A percentile compares a stretch with the other conserved stretches of the same genome.
Evolutionary conservation across 1,284 basidiomycete genomes (phyloP).

Genomic region (Cutaneotrichosporon daszewskae): DNA sequence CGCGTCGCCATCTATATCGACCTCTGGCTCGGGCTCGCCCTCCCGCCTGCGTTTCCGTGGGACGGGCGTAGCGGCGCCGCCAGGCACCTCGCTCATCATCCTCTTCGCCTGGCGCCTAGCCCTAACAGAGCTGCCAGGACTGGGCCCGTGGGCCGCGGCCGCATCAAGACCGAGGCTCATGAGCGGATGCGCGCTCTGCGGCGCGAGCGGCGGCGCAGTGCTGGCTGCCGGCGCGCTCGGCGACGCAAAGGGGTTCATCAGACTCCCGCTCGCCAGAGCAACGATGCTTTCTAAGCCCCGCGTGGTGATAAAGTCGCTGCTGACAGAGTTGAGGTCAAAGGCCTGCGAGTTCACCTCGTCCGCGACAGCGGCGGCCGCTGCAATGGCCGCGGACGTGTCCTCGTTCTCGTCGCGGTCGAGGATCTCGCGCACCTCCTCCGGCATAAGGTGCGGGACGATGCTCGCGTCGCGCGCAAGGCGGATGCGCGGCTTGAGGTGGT

Average conservation of each 20-base stretch:
- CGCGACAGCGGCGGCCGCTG: constrained; percentile 5
- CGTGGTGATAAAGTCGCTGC: constrained; percentile 12
- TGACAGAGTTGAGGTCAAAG: constrained; percentile 18
- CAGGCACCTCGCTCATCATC: constrained; percentile 28
- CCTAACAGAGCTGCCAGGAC: constrained; percentile 27
- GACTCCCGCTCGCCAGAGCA: constrained; percentile 12
- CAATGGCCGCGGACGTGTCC: constrained; percentile 8
- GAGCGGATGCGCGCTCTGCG: constrained; percentile 4
- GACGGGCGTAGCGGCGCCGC: constrained; percentile 40
- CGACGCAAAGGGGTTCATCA: constrained; percentile 15
- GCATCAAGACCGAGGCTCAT: constrained; percentile 8
- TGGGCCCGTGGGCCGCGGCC: constrained; percentile 2
- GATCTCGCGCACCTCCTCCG: constrained; percentile 28
- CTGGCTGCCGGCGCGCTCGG: not conserved
- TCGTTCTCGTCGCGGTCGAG: constrained; percentile 13
- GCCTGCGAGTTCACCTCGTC: constrained; percentile 8
- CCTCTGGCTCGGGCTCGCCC: constrained; percentile 1
- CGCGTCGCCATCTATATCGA: constrained; percentile 14
- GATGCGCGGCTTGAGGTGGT: constrained; percentile 22
- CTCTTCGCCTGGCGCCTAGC: constrained; percentile 38
- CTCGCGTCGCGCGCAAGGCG: constrained; percentile 17
- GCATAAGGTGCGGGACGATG: constrained; percentile 13
- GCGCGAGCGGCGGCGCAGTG: not conserved
- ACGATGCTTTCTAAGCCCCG: constrained; percentile 20
- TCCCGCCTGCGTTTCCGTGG: constrained; percentile 20